Evolutionary conservation across 768 basidiomycete genomes (phyloP).

Genomic region (Tulasnella sp.): DNA sequence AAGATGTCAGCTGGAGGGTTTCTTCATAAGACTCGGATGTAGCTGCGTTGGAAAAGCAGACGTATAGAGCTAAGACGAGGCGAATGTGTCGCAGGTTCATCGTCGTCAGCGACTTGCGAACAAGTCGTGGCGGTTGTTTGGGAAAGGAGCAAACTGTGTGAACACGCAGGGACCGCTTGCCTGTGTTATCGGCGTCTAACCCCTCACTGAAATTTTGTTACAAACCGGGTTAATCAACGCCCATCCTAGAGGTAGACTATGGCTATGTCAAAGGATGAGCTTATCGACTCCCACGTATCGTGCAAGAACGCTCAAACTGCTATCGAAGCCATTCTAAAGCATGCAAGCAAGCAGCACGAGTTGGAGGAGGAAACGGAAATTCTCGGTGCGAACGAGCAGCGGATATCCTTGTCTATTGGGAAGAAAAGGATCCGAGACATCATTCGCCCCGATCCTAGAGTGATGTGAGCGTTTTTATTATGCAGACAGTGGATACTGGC

Average conservation of each 20-base stretch:
- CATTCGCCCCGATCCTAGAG: slow-evolving; percentile 76
- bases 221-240: background rate
- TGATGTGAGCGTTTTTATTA: slow-evolving; percentile 65
- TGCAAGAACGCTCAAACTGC: slow-evolving; percentile 74
- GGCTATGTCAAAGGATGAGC: background rate
- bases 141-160: background rate
- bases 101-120: background rate
- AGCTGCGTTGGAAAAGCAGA: background rate
- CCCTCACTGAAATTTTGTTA: slow-evolving; percentile 16
- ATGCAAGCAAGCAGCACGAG: slow-evolving; percentile 67
- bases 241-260: background rate
- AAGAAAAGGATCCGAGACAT: slow-evolving; percentile 80
- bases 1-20: slow-evolving; percentile 57
- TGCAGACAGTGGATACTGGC: background rate
- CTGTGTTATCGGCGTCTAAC: background rate
- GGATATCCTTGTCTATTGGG: slow-evolving; percentile 86
- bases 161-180: background rate
- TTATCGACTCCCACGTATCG: slow-evolving; percentile 71
- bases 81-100: background rate
- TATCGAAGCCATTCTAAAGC: slow-evolving; percentile 72
- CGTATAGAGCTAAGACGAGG: background rate
- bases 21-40: slow-evolving; percentile 53
- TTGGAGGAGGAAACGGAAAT: slow-evolving; percentile 66
- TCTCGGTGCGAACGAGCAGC: slow-evolving; percentile 75
- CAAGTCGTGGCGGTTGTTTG: slow-evolving; percentile 4